Percentiles rank a stretch among this genome's conserved stretches.
Conservation (phyloP, 179 eudicot species). For the Sideroxylon spinosum region DNA sequence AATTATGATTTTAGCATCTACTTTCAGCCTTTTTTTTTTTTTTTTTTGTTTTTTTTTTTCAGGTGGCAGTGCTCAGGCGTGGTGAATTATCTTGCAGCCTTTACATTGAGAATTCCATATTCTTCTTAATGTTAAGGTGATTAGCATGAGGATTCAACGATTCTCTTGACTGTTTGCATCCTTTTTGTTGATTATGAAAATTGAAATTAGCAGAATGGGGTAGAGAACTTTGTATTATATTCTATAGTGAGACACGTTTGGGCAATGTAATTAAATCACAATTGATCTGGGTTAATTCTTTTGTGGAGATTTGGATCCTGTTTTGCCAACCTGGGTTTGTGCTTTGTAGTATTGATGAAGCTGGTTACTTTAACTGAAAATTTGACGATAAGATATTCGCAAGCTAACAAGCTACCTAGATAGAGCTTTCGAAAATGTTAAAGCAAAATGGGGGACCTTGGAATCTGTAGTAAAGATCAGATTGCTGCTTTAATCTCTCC, state of each 20-base stretch:
- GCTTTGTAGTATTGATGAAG: too few relatives aligned
- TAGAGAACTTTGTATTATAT: neutral
- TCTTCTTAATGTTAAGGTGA: neutral
- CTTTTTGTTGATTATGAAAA: neutral
- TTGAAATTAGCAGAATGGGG: neutral
- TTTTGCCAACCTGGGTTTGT: neutral
- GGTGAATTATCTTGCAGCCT: neutral
- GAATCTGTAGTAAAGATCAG: too few relatives aligned
- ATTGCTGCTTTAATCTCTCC: too few relatives aligned
- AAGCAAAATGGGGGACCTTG: too few relatives aligned
- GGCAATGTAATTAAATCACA: neutral
- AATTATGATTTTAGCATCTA: neutral
- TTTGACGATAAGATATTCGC: too few relatives aligned
- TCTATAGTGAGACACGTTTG: neutral
- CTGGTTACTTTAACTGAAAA: too few relatives aligned
- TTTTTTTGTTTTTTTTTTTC: neutral
- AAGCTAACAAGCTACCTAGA: too few relatives aligned
- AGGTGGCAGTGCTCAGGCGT: slow-evolving; percentile 5
- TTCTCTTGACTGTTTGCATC: neutral
- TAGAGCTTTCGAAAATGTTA: too few relatives aligned
- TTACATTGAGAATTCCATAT: neutral
- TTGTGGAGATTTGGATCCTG: neutral
- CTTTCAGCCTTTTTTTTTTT: too few relatives aligned
- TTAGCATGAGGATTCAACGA: neutral
- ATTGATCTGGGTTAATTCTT: neutral